Conservation (phyloP, 1,139 yeast species). For the Nakaseomyces kungkrabaensis region DNA sequence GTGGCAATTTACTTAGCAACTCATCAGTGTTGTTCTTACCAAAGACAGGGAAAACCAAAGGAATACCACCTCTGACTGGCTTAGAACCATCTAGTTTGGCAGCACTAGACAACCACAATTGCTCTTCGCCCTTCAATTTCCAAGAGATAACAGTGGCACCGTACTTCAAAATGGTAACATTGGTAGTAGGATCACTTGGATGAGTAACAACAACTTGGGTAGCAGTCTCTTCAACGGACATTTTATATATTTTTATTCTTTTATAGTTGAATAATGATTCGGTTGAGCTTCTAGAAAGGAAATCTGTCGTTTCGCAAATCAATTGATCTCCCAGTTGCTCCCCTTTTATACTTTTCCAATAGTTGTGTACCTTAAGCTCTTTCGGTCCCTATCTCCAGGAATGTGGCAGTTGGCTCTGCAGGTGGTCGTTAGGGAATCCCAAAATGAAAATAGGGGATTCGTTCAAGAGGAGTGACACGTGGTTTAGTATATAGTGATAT, state of each 20-base stretch:
- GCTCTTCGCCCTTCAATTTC: conserved; percentile 63
- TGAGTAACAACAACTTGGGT: conserved; percentile 52
- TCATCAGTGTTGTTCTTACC: conserved; percentile 52
- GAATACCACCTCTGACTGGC: conserved; percentile 96
- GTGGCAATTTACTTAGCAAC: conserved; percentile 50
- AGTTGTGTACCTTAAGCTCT: too few relatives aligned
- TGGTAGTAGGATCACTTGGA: conserved; percentile 43
- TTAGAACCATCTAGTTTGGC: conserved; percentile 84
- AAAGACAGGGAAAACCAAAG: conserved; percentile 89
- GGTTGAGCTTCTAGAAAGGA: too few relatives aligned
- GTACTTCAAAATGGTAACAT: conserved; percentile 59
- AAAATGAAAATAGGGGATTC: too few relatives aligned
- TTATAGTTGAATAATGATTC: background rate
- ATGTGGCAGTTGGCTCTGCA: too few relatives aligned
- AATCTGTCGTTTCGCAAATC: too few relatives aligned
- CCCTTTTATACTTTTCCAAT: too few relatives aligned
- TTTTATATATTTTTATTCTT: conserved; percentile 5
- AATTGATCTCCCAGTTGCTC: too few relatives aligned
- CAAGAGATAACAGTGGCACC: conserved; percentile 89
- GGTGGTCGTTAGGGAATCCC: too few relatives aligned
- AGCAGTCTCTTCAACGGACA: conserved; percentile 53
- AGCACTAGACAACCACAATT: conserved; percentile 57
- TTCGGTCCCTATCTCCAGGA: too few relatives aligned
- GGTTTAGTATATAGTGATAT: too few relatives aligned
- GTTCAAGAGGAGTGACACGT: too few relatives aligned